phyloP scores from a whole-genome alignment of 2,329 filamentous ascomycete genomes.

The Lachnellula arida region DNA sequence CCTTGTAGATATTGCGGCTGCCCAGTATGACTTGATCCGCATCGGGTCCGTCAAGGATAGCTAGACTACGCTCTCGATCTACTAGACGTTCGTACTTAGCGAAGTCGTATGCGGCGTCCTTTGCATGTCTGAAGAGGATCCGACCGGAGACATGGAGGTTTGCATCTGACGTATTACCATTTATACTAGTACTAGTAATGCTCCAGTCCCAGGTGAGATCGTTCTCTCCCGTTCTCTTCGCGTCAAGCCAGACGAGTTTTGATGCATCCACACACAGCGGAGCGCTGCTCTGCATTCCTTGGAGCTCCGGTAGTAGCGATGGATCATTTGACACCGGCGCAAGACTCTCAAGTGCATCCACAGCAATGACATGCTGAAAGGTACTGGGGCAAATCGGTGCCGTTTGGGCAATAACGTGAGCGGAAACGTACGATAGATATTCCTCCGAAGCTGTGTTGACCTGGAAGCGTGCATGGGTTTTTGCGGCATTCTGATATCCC shows the following conservation, averaged over 20 bases:
- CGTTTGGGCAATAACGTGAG: constrained; percentile 14
- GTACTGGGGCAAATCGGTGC: constrained; percentile 18
- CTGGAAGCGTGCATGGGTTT: constrained; percentile 9
- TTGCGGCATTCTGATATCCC: constrained; percentile 11
- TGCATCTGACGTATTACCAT: neutral
- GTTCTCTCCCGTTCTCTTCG: neutral
- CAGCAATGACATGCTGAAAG: constrained; percentile 10
- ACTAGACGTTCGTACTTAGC: constrained; percentile 1
- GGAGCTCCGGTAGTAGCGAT: constrained; percentile 1
- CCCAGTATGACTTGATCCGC: constrained; percentile 7
- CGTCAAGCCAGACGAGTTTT: constrained; percentile 5
- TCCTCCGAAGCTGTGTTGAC: constrained; percentile 14
- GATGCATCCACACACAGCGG: constrained; percentile 10
- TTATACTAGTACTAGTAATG: constrained; percentile 2
- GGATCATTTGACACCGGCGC: neutral
- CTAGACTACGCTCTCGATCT: neutral
- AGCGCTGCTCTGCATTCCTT: constrained; percentile 3
- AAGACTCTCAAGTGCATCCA: constrained; percentile 10
- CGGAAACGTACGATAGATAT: constrained; percentile 5
- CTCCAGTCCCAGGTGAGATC: constrained; percentile 4
- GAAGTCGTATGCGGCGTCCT: constrained; percentile 3
- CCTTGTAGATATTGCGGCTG: constrained; percentile 8
- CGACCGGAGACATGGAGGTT: constrained; percentile 2
- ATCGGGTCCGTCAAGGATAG: neutral
- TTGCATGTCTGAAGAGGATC: neutral